Evolutionary conservation across 768 basidiomycete species (phyloP), one percentile per base, ranked within the genome.

Genomic region (Dictyophora rubrovolvata): DNA sequence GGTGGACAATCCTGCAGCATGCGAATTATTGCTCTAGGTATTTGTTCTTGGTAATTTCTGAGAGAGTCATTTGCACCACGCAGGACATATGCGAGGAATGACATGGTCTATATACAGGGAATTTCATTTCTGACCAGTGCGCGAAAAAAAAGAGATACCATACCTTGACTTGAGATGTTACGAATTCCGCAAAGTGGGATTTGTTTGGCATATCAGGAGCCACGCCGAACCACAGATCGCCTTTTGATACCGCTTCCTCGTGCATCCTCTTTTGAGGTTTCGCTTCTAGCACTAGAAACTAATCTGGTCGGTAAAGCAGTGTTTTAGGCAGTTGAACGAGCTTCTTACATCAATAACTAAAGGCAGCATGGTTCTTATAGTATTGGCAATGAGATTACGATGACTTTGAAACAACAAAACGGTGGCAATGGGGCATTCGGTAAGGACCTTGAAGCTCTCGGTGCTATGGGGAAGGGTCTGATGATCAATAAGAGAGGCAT

Each of bases 1-100:
- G 87, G 78, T 42, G 96, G 94, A 67, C 93, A 93, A 69, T 98
- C 94, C 68, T 96, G 89, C 52, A 98, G 76, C 34, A 98, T 75
- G n/a, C 96, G 81, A 35, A 98, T 73, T 28, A 88, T 85, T 20
- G 84, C 82, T 54, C 88, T 74, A 34, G 93, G 85, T 22, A 98
- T 79, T 5, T 79, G 82, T 67, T 95, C 89, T 10, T 87, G 85
- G 65, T 92, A 89, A 2, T 81, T 74, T 47, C 88, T 83, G 58
- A 84, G 79, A 53, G 85, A 81, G 42, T 79, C 77, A n/a, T 72
- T 71, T 50, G 77, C 73, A 66, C 84, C 75, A 54, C 94, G 81
- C 64, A 94, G 82, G 20, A 94, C 83, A 74, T 92, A 96, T 1
- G 93, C 90, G 46, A 97, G 75, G 68, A 90, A 94, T 1, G 93